Evolutionary conservation across 73 alveolate genomes (phyloP).

Genomic region (Paramecium bursaria): DNA sequence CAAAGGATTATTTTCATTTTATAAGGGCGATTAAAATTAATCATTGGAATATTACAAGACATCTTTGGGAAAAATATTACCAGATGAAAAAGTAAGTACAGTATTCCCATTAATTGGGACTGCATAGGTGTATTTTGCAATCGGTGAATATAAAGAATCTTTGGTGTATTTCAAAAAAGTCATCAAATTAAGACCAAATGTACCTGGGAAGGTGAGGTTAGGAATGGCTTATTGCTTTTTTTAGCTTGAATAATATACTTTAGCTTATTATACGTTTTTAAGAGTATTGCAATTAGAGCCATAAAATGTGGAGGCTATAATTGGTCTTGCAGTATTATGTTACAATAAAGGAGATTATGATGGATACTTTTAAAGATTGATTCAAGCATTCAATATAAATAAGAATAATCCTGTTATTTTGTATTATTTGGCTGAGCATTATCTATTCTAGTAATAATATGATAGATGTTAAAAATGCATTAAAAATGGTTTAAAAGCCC

Average conservation of each 20-base stretch:
- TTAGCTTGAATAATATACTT: background rate
- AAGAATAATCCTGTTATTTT: conserved; percentile 1
- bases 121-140: conserved; percentile 38
- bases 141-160: conserved; percentile 38
- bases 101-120: conserved; percentile 37
- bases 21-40: conserved; percentile 36
- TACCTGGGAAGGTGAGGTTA: conserved; percentile 44
- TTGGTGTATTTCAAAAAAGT: conserved; percentile 34
- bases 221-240: conserved; percentile 52
- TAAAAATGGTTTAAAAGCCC: conserved; percentile 31
- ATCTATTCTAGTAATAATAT: conserved; percentile 3
- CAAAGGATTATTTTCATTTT: conserved; percentile 43
- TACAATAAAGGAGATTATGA: conserved; percentile 49
- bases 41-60: conserved; percentile 41
- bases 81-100: background rate
- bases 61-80: background rate
- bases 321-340: conserved; percentile 43
- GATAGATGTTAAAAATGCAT: background rate
- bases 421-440: conserved; percentile 51
- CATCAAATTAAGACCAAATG: conserved; percentile 37
- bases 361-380: conserved; percentile 1
- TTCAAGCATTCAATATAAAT: conserved; percentile 9
- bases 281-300: conserved; percentile 52
- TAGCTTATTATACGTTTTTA: conserved; percentile 42
- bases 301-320: conserved; percentile 24